Percentiles rank a stretch among this genome's conserved stretches.
These are phyloP conservation scores for Sphaerobolus stellatus DNA, from an alignment of 1,284 basidiomycete species.

Conservation along the genomic window DNA sequence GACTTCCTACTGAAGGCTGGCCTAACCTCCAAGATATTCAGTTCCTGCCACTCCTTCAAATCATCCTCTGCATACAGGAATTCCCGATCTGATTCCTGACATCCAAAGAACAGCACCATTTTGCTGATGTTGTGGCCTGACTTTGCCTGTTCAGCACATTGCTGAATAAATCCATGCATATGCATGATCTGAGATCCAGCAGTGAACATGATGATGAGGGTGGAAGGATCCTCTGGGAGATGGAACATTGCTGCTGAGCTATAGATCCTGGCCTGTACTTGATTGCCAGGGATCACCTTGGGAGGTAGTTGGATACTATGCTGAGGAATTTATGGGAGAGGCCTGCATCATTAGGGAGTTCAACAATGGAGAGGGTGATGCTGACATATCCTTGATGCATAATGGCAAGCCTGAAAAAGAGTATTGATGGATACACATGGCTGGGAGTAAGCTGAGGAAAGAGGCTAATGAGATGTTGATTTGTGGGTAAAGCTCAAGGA, in stretches of 20 bases:
- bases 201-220: slow-evolving; percentile 50
- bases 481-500: slow-evolving; percentile 42
- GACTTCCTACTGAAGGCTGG: slow-evolving; percentile 46
- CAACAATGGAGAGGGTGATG: slow-evolving; percentile 48
- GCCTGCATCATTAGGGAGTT: slow-evolving; percentile 36
- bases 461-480: slow-evolving; percentile 41
- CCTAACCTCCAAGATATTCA: slow-evolving; percentile 48
- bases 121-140: slow-evolving; percentile 46
- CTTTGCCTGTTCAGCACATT: slow-evolving; percentile 47
- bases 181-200: slow-evolving; percentile 52
- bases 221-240: slow-evolving; percentile 42
- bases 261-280: slow-evolving; percentile 46
- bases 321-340: slow-evolving; percentile 40
- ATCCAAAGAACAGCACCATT: slow-evolving; percentile 51
- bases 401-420: slow-evolving; percentile 55
- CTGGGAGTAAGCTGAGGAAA: slow-evolving; percentile 45
- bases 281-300: slow-evolving; percentile 41
- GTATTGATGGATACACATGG: slow-evolving; percentile 53
- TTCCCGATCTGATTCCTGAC: slow-evolving; percentile 43
- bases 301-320: slow-evolving; percentile 51
- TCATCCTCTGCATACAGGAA: slow-evolving; percentile 45
- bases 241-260: slow-evolving; percentile 46
- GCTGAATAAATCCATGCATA: slow-evolving; percentile 55
- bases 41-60: slow-evolving; percentile 42
- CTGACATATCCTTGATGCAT: slow-evolving; percentile 43